Evolutionary conservation across 352 stramenopile genomes (phyloP).

Genomic region (Phytophthora crassamura): DNA sequence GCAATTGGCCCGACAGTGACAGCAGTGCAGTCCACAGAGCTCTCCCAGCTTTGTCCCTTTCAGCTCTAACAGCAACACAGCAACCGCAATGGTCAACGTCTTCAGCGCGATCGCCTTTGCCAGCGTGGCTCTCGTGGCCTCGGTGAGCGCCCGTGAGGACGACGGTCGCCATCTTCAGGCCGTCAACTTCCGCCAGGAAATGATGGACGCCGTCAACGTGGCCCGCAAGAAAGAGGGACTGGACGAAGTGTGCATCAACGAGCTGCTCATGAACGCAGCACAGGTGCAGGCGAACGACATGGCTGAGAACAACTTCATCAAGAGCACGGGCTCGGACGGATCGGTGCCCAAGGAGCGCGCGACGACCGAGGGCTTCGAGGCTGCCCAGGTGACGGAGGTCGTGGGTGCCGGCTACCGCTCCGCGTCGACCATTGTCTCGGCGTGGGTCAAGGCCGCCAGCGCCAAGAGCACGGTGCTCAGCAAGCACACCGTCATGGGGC

Average conservation of each 20-base stretch:
- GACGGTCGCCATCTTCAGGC: conserved; percentile 38
- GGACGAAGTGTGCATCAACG: conserved; percentile 49
- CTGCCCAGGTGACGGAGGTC: conserved; percentile 43
- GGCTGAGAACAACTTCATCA: conserved; percentile 42
- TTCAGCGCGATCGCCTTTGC: conserved; percentile 19
- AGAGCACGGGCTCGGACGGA: conserved; percentile 44
- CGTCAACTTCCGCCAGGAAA: conserved; percentile 53
- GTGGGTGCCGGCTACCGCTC: conserved; percentile 53
- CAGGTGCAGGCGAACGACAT: conserved; percentile 47
- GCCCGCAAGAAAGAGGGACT: conserved; percentile 44
- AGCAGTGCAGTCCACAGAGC: conserved; percentile 25
- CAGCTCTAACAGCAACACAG: conserved; percentile 22
- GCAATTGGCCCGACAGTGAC: conserved; percentile 28
- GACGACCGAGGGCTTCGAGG: conserved; percentile 31
- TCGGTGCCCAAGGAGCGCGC: conserved; percentile 42
- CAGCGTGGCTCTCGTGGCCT: conserved; percentile 21
- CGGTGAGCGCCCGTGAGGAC: conserved; percentile 16
- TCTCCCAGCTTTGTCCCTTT: conserved; percentile 25
- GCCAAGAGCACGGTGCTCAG: conserved; percentile 49
- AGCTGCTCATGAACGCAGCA: conserved; percentile 45
- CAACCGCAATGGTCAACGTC: conserved; percentile 22
- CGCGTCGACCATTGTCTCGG: conserved; percentile 44
- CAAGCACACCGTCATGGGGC: conserved; percentile 37
- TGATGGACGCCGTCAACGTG: conserved; percentile 46
- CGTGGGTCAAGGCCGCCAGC: conserved; percentile 53